Evolutionary conservation across 2,329 filamentous ascomycete species (phyloP).

Genomic region (Colletotrichum nymphaeae): DNA sequence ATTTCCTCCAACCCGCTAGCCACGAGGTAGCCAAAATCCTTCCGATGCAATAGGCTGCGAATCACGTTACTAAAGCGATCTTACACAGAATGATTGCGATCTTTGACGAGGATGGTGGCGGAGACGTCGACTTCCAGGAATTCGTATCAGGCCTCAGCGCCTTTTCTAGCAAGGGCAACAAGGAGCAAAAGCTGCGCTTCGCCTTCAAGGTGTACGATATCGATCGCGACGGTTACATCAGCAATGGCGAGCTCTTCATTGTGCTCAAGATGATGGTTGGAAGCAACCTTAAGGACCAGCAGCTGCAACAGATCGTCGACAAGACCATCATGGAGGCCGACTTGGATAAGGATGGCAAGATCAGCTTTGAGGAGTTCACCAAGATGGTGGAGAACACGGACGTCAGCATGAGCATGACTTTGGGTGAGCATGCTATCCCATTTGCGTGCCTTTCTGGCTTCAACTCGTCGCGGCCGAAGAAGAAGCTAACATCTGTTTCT

Average conservation of each 20-base stretch:
- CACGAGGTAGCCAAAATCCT: slow-evolving; percentile 73
- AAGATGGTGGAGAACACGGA: slow-evolving; percentile 98
- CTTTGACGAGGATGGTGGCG: slow-evolving; percentile 97
- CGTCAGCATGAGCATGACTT: slow-evolving; percentile 79
- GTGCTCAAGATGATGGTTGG: slow-evolving; percentile 99
- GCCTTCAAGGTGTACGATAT: slow-evolving; percentile 99
- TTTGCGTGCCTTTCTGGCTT: background rate
- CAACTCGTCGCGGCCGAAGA: background rate
- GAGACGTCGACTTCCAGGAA: slow-evolving; percentile 98
- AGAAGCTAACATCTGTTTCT: slow-evolving; percentile 7
- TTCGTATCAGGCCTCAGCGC: slow-evolving; percentile 96
- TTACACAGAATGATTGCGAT: slow-evolving; percentile 93
- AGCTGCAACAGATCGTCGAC: slow-evolving; percentile 99
- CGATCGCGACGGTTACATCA: slow-evolving; percentile 97
- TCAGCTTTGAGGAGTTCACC: slow-evolving; percentile 98
- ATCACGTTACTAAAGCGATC: background rate
- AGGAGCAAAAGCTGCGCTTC: slow-evolving; percentile 97
- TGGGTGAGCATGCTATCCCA: slow-evolving; percentile 61
- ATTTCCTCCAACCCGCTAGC: slow-evolving; percentile 98
- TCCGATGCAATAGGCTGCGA: background rate
- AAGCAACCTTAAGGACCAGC: slow-evolving; percentile 98
- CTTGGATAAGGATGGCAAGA: slow-evolving; percentile 94
- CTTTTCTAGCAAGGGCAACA: slow-evolving; percentile 98
- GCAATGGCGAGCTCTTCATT: slow-evolving; percentile 98
- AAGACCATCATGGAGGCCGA: slow-evolving; percentile 99